These are phyloP conservation scores for Schwanniomyces yamadae DNA, from an alignment of 805 yeast genomes.

Conservation along the genomic window DNA sequence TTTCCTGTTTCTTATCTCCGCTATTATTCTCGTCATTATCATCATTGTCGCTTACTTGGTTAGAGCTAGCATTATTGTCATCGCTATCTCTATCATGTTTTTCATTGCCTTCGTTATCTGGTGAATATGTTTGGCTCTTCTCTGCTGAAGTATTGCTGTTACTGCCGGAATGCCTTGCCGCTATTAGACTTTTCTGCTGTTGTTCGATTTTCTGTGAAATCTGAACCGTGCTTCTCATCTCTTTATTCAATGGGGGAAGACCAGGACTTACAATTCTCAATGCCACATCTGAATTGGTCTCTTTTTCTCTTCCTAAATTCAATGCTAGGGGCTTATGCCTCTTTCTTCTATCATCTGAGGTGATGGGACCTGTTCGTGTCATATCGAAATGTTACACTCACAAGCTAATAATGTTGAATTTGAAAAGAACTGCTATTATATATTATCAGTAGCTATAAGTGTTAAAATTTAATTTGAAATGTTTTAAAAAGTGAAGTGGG, in stretches of 20 bases:
- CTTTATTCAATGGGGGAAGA: conserved; percentile 27
- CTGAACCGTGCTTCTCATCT: conserved; percentile 32
- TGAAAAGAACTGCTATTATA: too few relatives aligned
- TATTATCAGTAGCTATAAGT: too few relatives aligned
- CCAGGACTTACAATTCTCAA: conserved; percentile 36
- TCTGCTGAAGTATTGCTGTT: background rate
- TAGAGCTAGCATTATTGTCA: background rate
- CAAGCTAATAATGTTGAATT: too few relatives aligned
- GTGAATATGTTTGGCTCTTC: background rate
- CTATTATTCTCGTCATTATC: conserved; percentile 6
- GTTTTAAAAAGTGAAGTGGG: too few relatives aligned
- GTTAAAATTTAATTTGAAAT: too few relatives aligned
- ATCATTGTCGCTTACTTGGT: conserved; percentile 1
- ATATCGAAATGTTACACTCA: conserved; percentile 3
- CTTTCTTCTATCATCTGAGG: conserved; percentile 3
- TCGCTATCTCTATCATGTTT: conserved; percentile 2
- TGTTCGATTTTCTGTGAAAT: conserved; percentile 31
- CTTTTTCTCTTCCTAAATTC: conserved; percentile 8
- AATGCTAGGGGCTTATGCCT: conserved; percentile 22
- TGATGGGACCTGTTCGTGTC: conserved; percentile 1
- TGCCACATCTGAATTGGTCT: conserved; percentile 24
- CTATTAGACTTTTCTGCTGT: conserved; percentile 32
- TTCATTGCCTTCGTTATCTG: conserved; percentile 3
- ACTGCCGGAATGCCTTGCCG: conserved; percentile 19
- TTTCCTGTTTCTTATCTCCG: background rate